Evolutionary conservation across 2,329 filamentous ascomycete genomes (phyloP).

Genomic region (Elsinoe batatas): DNA sequence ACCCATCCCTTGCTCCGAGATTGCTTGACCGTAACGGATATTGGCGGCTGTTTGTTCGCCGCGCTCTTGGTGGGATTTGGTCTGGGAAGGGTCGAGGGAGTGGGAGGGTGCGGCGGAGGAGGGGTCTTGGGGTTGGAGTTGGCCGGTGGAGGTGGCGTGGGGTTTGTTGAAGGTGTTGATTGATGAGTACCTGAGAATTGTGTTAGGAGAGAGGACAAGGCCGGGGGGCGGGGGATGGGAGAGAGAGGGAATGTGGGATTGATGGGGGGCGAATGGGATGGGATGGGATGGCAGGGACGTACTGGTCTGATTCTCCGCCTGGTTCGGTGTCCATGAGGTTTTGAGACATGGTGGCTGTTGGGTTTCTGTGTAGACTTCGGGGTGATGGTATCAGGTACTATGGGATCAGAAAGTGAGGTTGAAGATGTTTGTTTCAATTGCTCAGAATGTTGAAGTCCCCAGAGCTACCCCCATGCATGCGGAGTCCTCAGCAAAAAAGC

Average conservation of each 20-base stretch:
- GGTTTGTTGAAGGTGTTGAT: conserved; percentile 41
- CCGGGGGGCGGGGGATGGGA: background rate
- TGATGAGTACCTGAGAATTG: conserved; percentile 45
- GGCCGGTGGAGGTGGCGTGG: conserved; percentile 46
- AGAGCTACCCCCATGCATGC: background rate
- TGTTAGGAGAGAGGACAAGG: background rate
- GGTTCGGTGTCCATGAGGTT: conserved; percentile 49
- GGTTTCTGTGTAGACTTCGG: background rate
- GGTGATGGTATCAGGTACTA: background rate
- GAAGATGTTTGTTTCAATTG: background rate
- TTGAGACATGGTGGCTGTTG: conserved; percentile 35
- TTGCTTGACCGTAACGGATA: conserved; percentile 46
- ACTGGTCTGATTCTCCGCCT: conserved; percentile 44
- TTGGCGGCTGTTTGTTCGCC: conserved; percentile 42
- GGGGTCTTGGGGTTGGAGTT: conserved; percentile 34
- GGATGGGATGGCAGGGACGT: background rate
- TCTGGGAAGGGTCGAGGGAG: conserved; percentile 20
- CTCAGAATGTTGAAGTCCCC: background rate
- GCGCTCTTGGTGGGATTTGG: conserved; percentile 28
- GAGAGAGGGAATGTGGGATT: background rate
- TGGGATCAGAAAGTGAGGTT: background rate
- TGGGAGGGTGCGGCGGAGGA: conserved; percentile 11
- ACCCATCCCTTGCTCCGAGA: conserved; percentile 47
- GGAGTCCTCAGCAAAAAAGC: conserved; percentile 5
- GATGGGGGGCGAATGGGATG: background rate